Evolutionary conservation across 2,329 filamentous ascomycete genomes (phyloP), one percentile per base, ranked within the genome.

Genomic region (Blumeriella jaapii): DNA sequence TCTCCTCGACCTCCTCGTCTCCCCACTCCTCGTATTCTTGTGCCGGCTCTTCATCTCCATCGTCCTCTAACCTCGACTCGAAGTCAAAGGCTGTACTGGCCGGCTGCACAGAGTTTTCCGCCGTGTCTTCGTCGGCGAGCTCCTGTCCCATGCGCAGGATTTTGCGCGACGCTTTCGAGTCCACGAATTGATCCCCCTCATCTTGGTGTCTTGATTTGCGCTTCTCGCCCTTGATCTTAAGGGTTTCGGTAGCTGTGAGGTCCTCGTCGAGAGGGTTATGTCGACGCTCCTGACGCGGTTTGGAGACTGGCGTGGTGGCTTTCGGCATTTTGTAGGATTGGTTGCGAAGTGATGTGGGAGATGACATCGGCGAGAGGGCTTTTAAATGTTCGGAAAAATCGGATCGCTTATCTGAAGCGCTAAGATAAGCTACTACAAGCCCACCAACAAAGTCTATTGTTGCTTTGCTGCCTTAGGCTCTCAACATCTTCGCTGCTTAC

Each of bases 231-330:
- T 87, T 78, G 56, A 76, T 76, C 63, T 87, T 74, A 53, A 89
- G 58, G 47, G 78, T 65, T 41, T 78, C 69, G 39, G 78, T 70
- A 48, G 84, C 68, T 49, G 79, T 61, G 55, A 96, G 69, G 53
- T 96, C 91, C 55, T 93, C 82, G 51, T 89, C 81, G 41, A 98
- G 79, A 25, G 89, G 87, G 50, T 93, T 93, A 62, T 95, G 89
- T 46, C 83, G 77, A 53, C 79, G 75, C 41, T 67, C 67, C 48
- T 67, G 67, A 55, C 68, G 74, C 47, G 58, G 62, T 39, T 66
- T 67, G 47, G 65, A 59, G 43, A 61, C 69, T 12, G 73, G 67
- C 38, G 71, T 71, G 17, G 67, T 72, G 31, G 79, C 76, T 65
- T 93, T 93, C 23, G 86, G 85, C 87, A 94, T 93, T 39, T 29